phyloP scores from a whole-genome alignment of 2,329 filamentous ascomycete species.

The Arthroderma sp. region DNA sequence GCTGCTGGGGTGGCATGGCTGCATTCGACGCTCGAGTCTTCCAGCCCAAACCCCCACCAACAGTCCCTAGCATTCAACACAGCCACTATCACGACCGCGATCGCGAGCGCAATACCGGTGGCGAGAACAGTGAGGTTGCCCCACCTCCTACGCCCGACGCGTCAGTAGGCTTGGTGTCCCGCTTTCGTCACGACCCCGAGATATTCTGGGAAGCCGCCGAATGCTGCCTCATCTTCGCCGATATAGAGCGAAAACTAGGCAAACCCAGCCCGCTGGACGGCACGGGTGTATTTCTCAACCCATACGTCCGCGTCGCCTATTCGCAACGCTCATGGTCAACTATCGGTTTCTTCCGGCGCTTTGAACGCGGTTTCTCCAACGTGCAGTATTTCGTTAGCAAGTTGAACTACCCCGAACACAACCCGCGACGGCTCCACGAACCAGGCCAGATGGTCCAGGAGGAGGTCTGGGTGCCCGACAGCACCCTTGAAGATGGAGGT shows the following conservation, averaged over 20 bases:
- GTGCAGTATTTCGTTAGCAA: conserved; percentile 9
- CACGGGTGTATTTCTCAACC: conserved; percentile 7
- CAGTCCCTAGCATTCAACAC: no score
- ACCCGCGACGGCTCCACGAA: conserved; percentile 5
- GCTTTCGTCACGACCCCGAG: conserved; percentile 4
- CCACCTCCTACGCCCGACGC: not conserved
- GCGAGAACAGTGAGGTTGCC: not conserved
- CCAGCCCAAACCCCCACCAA: not conserved
- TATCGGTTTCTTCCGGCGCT: conserved; percentile 7
- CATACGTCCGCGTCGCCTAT: conserved; percentile 6
- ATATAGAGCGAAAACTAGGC: conserved; percentile 2
- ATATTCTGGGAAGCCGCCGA: conserved; percentile 8
- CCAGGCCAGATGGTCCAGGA: conserved; percentile 4
- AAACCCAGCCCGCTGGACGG: not conserved
- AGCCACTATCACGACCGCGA: not conserved
- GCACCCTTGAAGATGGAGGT: not conserved
- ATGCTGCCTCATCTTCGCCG: conserved; percentile 8
- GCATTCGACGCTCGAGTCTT: conserved; percentile 6
- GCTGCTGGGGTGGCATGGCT: conserved; percentile 8
- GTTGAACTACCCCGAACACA: conserved; percentile 9
- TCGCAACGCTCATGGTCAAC: conserved; percentile 4
- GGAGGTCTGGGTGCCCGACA: conserved; percentile 1
- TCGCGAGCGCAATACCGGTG: not conserved
- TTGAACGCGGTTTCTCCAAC: conserved; percentile 7
- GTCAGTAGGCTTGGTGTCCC: not conserved